These are phyloP conservation scores for Clarireedia monteithiana DNA, from an alignment of 2,329 filamentous ascomycete genomes.

Conservation along the genomic window DNA sequence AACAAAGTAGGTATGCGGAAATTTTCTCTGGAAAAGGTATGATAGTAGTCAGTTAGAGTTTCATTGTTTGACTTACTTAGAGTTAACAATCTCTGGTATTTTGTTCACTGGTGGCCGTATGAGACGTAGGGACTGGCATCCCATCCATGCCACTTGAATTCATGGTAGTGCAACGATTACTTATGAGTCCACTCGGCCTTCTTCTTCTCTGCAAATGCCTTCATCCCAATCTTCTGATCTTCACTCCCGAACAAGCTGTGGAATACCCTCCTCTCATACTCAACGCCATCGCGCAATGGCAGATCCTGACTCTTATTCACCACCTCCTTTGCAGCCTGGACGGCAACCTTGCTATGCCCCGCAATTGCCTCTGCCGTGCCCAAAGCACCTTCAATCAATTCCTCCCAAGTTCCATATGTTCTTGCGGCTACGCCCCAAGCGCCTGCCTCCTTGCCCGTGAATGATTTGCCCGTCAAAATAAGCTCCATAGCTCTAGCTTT, in stretches of 20 bases:
- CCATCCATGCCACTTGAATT: not conserved
- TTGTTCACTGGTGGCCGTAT: not conserved
- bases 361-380: constrained; percentile 87
- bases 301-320: constrained; percentile 98
- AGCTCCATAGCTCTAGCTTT: constrained; percentile 89
- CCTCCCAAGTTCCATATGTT: constrained; percentile 71
- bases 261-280: constrained; percentile 90
- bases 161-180: constrained; percentile 31
- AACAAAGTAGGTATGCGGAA: not conserved
- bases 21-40: not conserved
- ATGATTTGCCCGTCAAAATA: constrained; percentile 77
- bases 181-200: constrained; percentile 86
- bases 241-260: constrained; percentile 87
- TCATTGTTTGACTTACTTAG: not conserved
- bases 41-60: not conserved
- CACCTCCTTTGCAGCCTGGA: constrained; percentile 91
- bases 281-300: constrained; percentile 78
- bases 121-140: too few species aligned
- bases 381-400: constrained; percentile 72
- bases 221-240: constrained; percentile 97
- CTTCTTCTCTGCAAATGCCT: constrained; percentile 90
- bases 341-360: constrained; percentile 74
- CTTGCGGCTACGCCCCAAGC: constrained; percentile 86
- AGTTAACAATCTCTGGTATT: not conserved
- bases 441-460: constrained; percentile 76